These are phyloP conservation scores for Lipomyces yamadae DNA, from an alignment of 805 yeast genomes.

Conservation along the genomic window DNA sequence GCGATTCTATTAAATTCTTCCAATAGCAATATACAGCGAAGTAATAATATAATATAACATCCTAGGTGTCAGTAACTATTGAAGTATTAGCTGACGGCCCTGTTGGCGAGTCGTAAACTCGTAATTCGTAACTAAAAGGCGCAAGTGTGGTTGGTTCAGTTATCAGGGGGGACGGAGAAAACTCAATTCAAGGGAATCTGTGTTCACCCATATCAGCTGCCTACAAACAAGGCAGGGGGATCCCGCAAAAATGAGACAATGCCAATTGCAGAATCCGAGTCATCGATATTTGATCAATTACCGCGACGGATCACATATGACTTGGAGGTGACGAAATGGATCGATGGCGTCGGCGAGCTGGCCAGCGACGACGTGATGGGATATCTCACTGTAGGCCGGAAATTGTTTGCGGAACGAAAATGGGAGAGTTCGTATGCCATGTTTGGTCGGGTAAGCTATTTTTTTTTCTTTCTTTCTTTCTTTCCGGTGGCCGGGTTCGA, in stretches of 20 bases:
- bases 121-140: no score
- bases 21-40: no score
- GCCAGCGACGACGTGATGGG: neutral
- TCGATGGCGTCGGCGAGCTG: neutral
- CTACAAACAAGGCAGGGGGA: no score
- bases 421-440: constrained; percentile 1
- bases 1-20: no score
- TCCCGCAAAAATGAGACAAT: neutral
- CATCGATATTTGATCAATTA: neutral
- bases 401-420: neutral
- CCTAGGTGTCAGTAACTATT: no score
- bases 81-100: no score
- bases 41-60: no score
- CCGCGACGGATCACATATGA: constrained; percentile 1
- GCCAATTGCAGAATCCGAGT: constrained; percentile 1
- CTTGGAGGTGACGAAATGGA: constrained; percentile 1
- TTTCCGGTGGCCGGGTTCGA: neutral
- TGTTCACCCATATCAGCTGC: no score
- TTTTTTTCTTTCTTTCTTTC: neutral
- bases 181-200: no score
- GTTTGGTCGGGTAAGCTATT: neutral
- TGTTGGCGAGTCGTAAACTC: no score
- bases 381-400: neutral
- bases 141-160: no score
- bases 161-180: no score